Evolutionary conservation across 306 rosid genomes (phyloP).

Genomic region (Amphicarpaea edgeworthii): DNA sequence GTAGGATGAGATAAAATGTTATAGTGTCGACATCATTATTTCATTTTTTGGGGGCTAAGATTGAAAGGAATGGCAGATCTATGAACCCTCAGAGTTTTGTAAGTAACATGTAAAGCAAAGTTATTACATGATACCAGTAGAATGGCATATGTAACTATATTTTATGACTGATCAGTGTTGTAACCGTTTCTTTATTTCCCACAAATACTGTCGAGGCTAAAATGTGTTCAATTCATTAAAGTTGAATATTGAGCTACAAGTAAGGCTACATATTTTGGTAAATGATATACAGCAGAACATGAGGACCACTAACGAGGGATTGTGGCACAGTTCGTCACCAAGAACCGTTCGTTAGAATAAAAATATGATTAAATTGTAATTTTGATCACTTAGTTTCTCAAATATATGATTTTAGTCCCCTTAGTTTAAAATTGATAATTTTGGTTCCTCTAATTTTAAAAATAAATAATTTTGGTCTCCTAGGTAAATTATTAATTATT

Average conservation of each 20-base stretch:
- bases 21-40: slow-evolving; percentile 46
- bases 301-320: slow-evolving; percentile 42
- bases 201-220: background rate
- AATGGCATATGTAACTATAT: slow-evolving; percentile 27
- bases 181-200: background rate
- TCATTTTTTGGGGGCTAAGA: slow-evolving; percentile 50
- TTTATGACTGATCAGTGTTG: slow-evolving; percentile 16
- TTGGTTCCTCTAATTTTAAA: too few relatives aligned
- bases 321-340: too few relatives aligned
- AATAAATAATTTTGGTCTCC: too few relatives aligned
- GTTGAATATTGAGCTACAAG: slow-evolving; percentile 17
- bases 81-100: slow-evolving; percentile 48
- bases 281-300: slow-evolving; percentile 38
- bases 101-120: slow-evolving; percentile 44
- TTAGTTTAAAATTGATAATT: too few relatives aligned
- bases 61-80: slow-evolving; percentile 36
- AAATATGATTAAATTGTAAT: too few relatives aligned
- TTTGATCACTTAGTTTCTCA: too few relatives aligned
- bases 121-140: slow-evolving; percentile 26
- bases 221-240: slow-evolving; percentile 6
- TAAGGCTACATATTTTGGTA: slow-evolving; percentile 7
- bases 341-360: too few relatives aligned
- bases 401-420: too few relatives aligned
- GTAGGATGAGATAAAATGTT: slow-evolving; percentile 45
- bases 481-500: too few relatives aligned